Percentiles rank a stretch among this genome's conserved stretches.
Conservation (phyloP, 2,329 filamentous ascomycete species). For the Teratosphaeria pseudoeucalypti region DNA sequence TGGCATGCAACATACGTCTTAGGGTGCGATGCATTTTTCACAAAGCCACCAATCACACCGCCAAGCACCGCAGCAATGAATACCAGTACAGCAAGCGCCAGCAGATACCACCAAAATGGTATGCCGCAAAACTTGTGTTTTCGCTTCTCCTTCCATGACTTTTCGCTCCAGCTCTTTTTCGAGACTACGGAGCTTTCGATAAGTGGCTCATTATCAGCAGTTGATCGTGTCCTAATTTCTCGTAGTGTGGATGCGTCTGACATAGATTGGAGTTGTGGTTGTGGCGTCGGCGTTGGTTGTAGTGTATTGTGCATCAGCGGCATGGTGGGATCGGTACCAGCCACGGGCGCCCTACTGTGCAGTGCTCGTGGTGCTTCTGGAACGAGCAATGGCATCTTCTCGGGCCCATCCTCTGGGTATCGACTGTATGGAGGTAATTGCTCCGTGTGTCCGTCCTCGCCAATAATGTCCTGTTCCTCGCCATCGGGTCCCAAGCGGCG, state of each 20-base stretch:
- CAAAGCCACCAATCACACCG: conserved; percentile 26
- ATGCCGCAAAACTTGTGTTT: conserved; percentile 27
- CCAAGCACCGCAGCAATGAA: conserved; percentile 25
- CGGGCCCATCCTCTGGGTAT: conserved; percentile 61
- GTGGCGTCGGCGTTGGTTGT: conserved; percentile 19
- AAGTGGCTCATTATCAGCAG: conserved; percentile 3
- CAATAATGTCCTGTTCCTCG: conserved; percentile 81
- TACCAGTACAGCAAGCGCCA: conserved; percentile 17
- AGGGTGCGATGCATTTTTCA: conserved; percentile 14
- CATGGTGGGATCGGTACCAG: conserved; percentile 24
- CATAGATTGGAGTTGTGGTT: conserved; percentile 23
- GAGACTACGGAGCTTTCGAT: neutral
- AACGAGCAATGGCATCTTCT: conserved; percentile 43
- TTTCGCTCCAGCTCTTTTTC: conserved; percentile 26
- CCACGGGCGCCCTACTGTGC: conserved; percentile 24
- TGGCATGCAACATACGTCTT: conserved; percentile 11
- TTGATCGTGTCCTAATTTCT: conserved; percentile 2
- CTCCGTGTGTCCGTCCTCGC: conserved; percentile 79
- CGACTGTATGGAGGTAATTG: conserved; percentile 84
- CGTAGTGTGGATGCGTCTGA: conserved; percentile 20
- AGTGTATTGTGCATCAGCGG: conserved; percentile 24
- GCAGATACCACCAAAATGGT: conserved; percentile 25
- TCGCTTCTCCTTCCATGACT: conserved; percentile 29
- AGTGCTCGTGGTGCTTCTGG: conserved; percentile 20
- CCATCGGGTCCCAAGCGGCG: conserved; percentile 66